Conservation (phyloP, 768 basidiomycete genomes). For the Mycena haematopus region DNA sequence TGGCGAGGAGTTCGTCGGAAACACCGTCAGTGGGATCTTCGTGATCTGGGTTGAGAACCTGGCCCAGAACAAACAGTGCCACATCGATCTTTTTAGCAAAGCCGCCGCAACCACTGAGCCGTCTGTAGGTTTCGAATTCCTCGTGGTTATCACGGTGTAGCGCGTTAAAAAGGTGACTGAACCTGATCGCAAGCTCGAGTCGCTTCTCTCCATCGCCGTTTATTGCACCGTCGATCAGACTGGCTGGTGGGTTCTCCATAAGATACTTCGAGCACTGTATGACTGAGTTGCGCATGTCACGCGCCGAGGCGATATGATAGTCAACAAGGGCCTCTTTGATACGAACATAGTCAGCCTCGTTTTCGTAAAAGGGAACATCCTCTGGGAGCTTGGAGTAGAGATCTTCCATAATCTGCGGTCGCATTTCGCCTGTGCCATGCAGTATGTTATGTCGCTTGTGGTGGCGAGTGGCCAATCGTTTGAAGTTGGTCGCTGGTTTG, state of each 20-base stretch:
- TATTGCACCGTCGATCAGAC: not conserved
- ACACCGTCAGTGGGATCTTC: conserved; percentile 12
- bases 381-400: conserved; percentile 14
- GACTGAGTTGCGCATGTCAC: conserved; percentile 6
- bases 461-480: too few species aligned
- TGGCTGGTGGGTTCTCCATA: conserved; percentile 8
- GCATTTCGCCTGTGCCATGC: too few species aligned
- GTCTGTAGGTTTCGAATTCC: conserved; percentile 3
- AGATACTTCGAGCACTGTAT: conserved; percentile 13
- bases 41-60: conserved; percentile 11
- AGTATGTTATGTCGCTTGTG: too few species aligned
- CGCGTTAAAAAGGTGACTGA: not conserved
- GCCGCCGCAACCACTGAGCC: conserved; percentile 12
- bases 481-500: too few species aligned
- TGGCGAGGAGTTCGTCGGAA: conserved; percentile 16
- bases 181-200: conserved; percentile 18
- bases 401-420: conserved; percentile 14
- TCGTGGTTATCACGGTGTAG: not conserved
- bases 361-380: conserved; percentile 10
- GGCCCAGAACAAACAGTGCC: conserved; percentile 8
- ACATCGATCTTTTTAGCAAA: not conserved
- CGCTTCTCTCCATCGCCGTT: conserved; percentile 13
- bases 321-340: conserved; percentile 7
- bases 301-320: conserved; percentile 14
- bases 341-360: conserved; percentile 6